These are phyloP conservation scores for Raffaelea albimanens DNA, from an alignment of 2,329 filamentous ascomycete genomes.

Conservation along the genomic window DNA sequence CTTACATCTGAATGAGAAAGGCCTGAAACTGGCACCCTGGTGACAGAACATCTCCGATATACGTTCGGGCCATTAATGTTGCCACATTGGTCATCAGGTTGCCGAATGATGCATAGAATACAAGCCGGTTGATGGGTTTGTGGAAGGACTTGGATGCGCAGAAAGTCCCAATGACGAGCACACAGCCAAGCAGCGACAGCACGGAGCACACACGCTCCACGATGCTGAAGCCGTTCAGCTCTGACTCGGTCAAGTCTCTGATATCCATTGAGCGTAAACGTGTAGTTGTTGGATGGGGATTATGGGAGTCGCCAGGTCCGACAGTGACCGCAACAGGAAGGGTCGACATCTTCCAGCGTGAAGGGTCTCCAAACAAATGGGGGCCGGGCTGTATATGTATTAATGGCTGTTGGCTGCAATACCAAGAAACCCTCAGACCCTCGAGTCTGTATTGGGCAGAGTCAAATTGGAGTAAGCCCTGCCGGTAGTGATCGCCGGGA, in stretches of 20 bases:
- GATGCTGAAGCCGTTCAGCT: constrained; percentile 46
- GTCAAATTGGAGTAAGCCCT: too few species aligned
- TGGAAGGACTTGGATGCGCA: constrained; percentile 59
- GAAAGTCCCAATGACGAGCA: constrained; percentile 67
- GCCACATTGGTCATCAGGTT: constrained; percentile 72
- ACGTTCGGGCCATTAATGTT: constrained; percentile 61
- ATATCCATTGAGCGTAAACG: constrained; percentile 9
- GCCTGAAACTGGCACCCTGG: constrained; percentile 63
- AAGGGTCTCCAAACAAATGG: too few species aligned
- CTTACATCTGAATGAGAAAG: constrained; percentile 75
- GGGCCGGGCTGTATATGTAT: too few species aligned
- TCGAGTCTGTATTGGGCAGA: too few species aligned
- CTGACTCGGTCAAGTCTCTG: constrained; percentile 13
- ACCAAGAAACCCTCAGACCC: too few species aligned
- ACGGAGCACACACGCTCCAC: constrained; percentile 62
- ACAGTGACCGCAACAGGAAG: too few species aligned
- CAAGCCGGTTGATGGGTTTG: constrained; percentile 77
- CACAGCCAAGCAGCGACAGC: constrained; percentile 59
- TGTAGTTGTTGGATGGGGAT: not conserved
- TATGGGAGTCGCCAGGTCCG: too few species aligned
- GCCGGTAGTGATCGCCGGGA: too few species aligned
- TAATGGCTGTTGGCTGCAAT: too few species aligned
- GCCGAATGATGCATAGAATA: constrained; percentile 76
- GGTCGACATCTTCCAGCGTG: too few species aligned
- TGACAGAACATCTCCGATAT: constrained; percentile 36